Percentiles rank a stretch among this genome's conserved stretches.
Conservation (phyloP, 2,329 filamentous ascomycete genomes). For the Cercospora sp. region DNA sequence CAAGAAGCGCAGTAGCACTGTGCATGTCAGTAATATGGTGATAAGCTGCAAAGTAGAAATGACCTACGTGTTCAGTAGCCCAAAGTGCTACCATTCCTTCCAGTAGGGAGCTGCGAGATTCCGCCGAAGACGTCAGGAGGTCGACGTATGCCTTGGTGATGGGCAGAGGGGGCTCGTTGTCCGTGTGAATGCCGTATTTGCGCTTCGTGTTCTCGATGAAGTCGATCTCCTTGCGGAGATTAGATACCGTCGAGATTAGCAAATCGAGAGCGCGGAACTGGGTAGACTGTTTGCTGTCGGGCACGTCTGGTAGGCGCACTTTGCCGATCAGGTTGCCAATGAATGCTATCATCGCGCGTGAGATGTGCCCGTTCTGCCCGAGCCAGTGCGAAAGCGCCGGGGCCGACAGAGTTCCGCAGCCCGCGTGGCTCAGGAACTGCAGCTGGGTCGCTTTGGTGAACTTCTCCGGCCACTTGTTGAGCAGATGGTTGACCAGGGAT, state of each 20-base stretch:
- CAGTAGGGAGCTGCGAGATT: constrained; percentile 55
- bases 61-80: constrained; percentile 65
- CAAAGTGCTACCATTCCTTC: constrained; percentile 73
- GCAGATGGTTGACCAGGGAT: constrained; percentile 60
- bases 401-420: constrained; percentile 60
- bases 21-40: constrained; percentile 15
- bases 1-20: constrained; percentile 51
- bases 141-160: constrained; percentile 59
- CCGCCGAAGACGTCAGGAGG: constrained; percentile 59
- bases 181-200: constrained; percentile 59
- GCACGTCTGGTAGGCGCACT: constrained; percentile 55
- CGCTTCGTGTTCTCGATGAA: constrained; percentile 67
- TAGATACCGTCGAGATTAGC: constrained; percentile 64
- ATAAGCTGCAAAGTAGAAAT: not conserved
- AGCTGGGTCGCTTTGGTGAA: constrained; percentile 63
- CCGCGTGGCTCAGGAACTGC: constrained; percentile 65
- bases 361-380: constrained; percentile 69
- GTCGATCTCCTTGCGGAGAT: constrained; percentile 65
- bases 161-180: constrained; percentile 45
- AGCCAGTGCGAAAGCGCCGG: constrained; percentile 64
- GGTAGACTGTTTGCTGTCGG: constrained; percentile 47
- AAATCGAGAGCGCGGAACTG: constrained; percentile 62
- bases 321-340: constrained; percentile 64
- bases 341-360: constrained; percentile 68
- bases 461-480: constrained; percentile 49